These are phyloP conservation scores for Cubamyces sp. DNA, from an alignment of 768 basidiomycete species.

Conservation along the genomic window DNA sequence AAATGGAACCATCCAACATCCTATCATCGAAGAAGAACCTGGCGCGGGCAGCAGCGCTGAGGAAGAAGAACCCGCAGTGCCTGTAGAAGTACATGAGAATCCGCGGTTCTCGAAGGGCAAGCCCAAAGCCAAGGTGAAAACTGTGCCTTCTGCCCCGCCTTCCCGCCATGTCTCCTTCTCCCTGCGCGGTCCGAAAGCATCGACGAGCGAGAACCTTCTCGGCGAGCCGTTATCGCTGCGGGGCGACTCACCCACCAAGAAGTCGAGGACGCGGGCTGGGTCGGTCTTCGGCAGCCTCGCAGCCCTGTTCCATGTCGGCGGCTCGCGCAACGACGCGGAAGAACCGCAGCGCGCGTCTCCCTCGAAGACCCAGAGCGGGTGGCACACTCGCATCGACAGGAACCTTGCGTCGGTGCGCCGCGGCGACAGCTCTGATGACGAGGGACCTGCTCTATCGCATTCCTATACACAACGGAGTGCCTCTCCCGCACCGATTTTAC, in stretches of 20 bases:
- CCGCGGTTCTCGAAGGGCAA: conserved; percentile 45
- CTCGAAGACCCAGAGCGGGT: conserved; percentile 28
- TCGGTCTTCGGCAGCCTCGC: conserved; percentile 48
- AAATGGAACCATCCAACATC: conserved; percentile 18
- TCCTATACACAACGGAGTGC: neutral
- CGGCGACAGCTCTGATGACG: conserved; percentile 36
- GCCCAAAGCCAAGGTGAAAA: neutral
- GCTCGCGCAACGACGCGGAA: conserved; percentile 7
- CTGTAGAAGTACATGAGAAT: conserved; percentile 58
- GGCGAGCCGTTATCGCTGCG: conserved; percentile 8
- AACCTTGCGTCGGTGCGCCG: conserved; percentile 34
- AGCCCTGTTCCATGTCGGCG: conserved; percentile 44
- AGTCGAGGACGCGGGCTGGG: conserved; percentile 25
- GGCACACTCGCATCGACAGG: conserved; percentile 44
- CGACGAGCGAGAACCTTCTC: conserved; percentile 1
- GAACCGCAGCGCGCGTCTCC: conserved; percentile 2
- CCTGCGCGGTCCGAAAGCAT: conserved; percentile 12
- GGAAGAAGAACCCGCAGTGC: conserved; percentile 39
- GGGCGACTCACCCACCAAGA: conserved; percentile 17
- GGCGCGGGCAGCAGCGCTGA: conserved; percentile 40
- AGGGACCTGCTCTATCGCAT: conserved; percentile 22
- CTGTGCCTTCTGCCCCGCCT: neutral
- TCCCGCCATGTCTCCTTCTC: conserved; percentile 25
- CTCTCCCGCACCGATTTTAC: conserved; percentile 2
- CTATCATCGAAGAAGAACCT: conserved; percentile 30